Percentiles rank a stretch among this genome's conserved stretches.
Conservation (phyloP, 2,329 filamentous ascomycete species). For the Apiospora pterosperma region DNA sequence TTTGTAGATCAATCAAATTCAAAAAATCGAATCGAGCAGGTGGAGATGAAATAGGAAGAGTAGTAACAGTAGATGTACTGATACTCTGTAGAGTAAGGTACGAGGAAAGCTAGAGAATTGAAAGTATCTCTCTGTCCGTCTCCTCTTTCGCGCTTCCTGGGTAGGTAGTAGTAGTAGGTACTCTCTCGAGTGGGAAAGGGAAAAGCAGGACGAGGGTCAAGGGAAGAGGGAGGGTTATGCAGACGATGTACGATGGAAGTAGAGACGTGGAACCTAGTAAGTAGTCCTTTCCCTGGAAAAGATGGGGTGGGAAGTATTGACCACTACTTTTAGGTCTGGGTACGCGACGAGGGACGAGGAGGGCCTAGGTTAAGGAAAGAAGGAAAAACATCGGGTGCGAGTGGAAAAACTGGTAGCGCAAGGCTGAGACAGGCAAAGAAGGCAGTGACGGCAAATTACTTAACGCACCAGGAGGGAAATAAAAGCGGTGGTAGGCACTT, state of each 20-base stretch:
- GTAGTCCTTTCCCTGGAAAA: slow-evolving; percentile 1
- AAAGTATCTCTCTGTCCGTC: background rate
- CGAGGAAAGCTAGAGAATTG: background rate
- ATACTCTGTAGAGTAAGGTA: background rate
- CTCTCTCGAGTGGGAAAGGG: slow-evolving; percentile 1
- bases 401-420: background rate
- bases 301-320: slow-evolving; percentile 4
- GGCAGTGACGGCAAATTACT: background rate
- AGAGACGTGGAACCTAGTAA: slow-evolving; percentile 6
- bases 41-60: background rate
- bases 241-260: slow-evolving; percentile 6
- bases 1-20: background rate
- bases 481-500: background rate
- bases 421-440: background rate
- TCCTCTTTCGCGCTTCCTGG: background rate
- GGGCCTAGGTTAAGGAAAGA: background rate
- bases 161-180: background rate
- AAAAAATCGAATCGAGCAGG: slow-evolving; percentile 1
- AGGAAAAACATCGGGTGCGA: slow-evolving; percentile 1
- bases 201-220: background rate
- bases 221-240: slow-evolving; percentile 6
- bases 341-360: background rate
- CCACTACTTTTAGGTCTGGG: slow-evolving; percentile 2
- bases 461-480: background rate
- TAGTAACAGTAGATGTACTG: background rate